Evolutionary conservation across 2,329 filamentous ascomycete species (phyloP).

Genomic region (Colletotrichum falcatum): DNA sequence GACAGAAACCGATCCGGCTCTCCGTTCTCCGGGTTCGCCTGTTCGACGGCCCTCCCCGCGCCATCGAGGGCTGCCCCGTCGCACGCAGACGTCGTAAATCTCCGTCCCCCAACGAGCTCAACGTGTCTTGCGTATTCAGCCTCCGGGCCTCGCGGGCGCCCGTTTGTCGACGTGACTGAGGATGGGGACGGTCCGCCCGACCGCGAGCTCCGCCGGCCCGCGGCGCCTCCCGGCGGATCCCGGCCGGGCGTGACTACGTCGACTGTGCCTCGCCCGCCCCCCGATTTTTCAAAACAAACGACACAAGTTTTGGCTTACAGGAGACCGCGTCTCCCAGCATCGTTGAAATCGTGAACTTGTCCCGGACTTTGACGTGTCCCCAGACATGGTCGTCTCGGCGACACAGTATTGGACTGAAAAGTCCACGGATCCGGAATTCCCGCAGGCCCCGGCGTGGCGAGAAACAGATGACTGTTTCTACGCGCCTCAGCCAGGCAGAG

Average conservation of each 20-base stretch:
- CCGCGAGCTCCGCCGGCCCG: neutral
- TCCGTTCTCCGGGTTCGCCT: too few species aligned
- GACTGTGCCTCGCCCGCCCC: too few species aligned
- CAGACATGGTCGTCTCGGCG: neutral
- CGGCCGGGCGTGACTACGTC: neutral
- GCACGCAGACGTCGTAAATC: neutral
- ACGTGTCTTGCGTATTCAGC: constrained; percentile 14
- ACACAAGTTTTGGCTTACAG: too few species aligned
- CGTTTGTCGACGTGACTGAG: neutral
- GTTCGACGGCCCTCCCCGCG: neutral
- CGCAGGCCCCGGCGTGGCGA: neutral
- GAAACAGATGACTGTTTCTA: fast-evolving
- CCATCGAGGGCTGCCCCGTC: neutral
- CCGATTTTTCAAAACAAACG: too few species aligned
- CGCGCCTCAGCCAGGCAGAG: too few species aligned
- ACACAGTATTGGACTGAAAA: too few species aligned
- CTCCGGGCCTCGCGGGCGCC: constrained; percentile 9
- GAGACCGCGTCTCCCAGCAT: neutral
- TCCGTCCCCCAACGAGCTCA: neutral
- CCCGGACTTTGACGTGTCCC: neutral
- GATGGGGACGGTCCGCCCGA: neutral
- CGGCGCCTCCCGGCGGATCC: neutral
- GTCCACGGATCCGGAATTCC: too few species aligned
- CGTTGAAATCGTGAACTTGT: neutral
- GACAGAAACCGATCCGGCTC: neutral